phyloP scores from a whole-genome alignment of 2,329 filamentous ascomycete genomes.

The Rutstroemia sp. region DNA sequence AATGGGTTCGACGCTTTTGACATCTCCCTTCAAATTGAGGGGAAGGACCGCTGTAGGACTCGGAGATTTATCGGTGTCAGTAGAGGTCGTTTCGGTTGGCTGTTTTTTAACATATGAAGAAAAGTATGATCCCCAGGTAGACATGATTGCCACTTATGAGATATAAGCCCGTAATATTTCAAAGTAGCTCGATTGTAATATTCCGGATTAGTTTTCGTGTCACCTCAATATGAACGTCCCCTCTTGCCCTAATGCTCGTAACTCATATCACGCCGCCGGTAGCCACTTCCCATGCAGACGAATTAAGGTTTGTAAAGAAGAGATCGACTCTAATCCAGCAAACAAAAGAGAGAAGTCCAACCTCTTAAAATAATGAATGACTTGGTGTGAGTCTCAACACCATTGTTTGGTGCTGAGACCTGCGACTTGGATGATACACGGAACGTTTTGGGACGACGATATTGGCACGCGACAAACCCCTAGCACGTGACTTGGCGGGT shows the following conservation, averaged over 20 bases:
- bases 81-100: background rate
- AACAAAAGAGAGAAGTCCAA: background rate
- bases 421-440: slow-evolving; percentile 1
- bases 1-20: background rate
- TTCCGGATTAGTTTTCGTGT: background rate
- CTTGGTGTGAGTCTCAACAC: background rate
- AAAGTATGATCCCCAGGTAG: slow-evolving; percentile 19
- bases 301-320: background rate
- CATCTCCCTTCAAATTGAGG: background rate
- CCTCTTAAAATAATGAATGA: background rate
- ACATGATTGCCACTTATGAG: slow-evolving; percentile 7
- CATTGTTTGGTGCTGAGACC: background rate
- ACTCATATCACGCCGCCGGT: no score
- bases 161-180: background rate
- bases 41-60: background rate
- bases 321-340: no score
- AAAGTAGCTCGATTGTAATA: background rate
- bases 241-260: no score
- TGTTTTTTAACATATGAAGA: slow-evolving; percentile 16
- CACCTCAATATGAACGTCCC: no score
- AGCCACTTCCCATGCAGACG: no score
- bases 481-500: background rate
- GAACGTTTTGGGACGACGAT: background rate
- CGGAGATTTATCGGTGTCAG: background rate
- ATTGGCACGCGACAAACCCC: background rate